Base-by-base conservation (phyloP, 495 filamentous ascomycete genomes). In the Daldinia bambusicola region DNA sequence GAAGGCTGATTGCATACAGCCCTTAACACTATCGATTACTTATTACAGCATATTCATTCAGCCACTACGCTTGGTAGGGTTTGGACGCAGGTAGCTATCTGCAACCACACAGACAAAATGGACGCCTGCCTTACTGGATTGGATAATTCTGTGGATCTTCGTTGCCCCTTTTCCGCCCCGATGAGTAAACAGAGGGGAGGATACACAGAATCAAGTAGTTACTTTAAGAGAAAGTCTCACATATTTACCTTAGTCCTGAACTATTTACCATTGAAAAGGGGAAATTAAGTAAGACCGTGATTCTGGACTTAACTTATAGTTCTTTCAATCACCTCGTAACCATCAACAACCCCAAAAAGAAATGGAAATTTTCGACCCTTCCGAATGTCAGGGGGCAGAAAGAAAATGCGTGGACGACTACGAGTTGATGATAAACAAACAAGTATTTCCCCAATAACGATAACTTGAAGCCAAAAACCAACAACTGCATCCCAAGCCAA, bases 31-130 rank as follows among this genome's bases (percentile, higher is more conserved):
- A 14, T 63, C 36, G 2, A 16, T 30, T 61, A 26, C 14, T 16
- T 16, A 40, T 40, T 30, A 55, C 45, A 12, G 31, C 51, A n/a
- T n/a, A n/a, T n/a, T 52, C 41, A 71, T 36, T 63, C 56, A 63
- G 66, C 43, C 32, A 58, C 22, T 20, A 59, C 52, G 20, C 34
- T 26, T 18, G 20, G 62, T 26, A 43, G 51, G 10, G 43, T 31
- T 30, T 32, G 63, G 40, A 45, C 32, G 13, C 52, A 14, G 56
- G 41, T 61, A 14, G 56, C 34, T 61, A 18, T 63, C 37, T 72
- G 69, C 69, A 72, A 72, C 60, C 64, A 72, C 69, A 72, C 69
- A 68, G 69, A 72, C 69, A 31, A 4, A 67, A 72, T 65, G 64
- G 64, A 64, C 58, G 67, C 69, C 59, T 72, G 61, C 60, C 69